Evolutionary conservation across 2,329 filamentous ascomycete genomes (phyloP).

Genomic region (Pseudocercospora crystallina): DNA sequence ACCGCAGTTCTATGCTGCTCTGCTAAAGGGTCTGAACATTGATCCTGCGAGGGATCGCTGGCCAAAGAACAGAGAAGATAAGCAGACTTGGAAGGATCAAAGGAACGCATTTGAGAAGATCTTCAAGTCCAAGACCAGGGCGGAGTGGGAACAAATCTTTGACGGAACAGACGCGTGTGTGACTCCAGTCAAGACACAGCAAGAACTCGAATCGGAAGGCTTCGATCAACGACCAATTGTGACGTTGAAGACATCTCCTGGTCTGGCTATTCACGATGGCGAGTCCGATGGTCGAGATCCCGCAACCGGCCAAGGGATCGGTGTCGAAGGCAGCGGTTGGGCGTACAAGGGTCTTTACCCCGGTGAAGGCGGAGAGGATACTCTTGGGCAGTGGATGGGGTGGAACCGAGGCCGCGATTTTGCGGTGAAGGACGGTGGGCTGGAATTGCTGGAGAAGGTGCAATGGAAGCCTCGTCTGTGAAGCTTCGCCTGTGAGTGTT

Average conservation of each 20-base stretch:
- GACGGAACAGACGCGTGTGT: conserved; percentile 90
- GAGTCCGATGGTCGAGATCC: conserved; percentile 41
- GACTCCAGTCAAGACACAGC: conserved; percentile 78
- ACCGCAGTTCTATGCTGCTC: conserved; percentile 73
- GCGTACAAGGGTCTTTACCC: conserved; percentile 57
- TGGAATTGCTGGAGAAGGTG: conserved; percentile 43
- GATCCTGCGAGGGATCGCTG: conserved; percentile 40
- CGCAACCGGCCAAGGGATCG: conserved; percentile 61
- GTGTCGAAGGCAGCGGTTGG: conserved; percentile 69
- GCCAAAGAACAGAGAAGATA: conserved; percentile 57
- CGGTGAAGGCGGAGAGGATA: conserved; percentile 71
- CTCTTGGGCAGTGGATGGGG: conserved; percentile 70
- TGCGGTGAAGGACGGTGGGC: conserved; percentile 61
- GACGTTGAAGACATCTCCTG: conserved; percentile 68
- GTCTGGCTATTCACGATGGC: conserved; percentile 58
- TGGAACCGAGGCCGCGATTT: conserved; percentile 74
- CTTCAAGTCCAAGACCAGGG: conserved; percentile 69
- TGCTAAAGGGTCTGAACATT: conserved; percentile 69
- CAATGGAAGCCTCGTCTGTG: conserved; percentile 7
- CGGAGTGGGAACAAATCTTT: conserved; percentile 82
- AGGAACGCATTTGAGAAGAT: conserved; percentile 57
- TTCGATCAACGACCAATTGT: conserved; percentile 72
- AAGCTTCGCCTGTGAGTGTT: too few species aligned
- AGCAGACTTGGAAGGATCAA: conserved; percentile 66
- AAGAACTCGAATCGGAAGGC: conserved; percentile 64